Evolutionary conservation across 148 eudicot genomes (phyloP), one percentile per base, ranked within the genome.

Genomic region (Drosera capensis): DNA sequence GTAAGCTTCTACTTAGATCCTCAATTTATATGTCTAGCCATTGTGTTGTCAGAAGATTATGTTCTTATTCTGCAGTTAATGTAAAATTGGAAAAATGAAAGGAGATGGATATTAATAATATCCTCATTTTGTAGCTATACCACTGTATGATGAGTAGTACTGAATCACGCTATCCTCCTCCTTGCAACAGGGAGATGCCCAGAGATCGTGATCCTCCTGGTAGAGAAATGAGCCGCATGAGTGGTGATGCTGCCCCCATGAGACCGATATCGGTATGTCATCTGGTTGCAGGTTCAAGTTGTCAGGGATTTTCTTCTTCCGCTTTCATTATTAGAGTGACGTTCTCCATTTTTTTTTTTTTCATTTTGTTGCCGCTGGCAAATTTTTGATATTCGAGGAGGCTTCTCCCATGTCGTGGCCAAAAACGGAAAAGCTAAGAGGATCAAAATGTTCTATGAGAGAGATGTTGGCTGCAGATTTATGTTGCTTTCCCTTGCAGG

Each of bases 181-280:
- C 17, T 56, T 64, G 48, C 65, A 55, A 68, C 75, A 69, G 94
- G 68, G 75, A 88, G 43, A 47, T 52, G 15, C 36, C 77, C 5
- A 75, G 38, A 57, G 85, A 62, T 15, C 60, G 70, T 48, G 80
- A 90, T 43, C 64, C 56, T 52, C 66, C n/a, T n/a, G n/a, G 65
- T 29, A 72, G 84, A 47, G 95, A 80, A 69, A 68, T 50, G 46
- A 73, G 81, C 72, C 75, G 82, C 67, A 61, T 45, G 42, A 34
- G 38, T 34, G 77, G 50, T 15, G 68, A 67, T 53, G 58, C 35
- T 22, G 49, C 71, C 45, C 50, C 74, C 6, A 16, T 64, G 51
- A 73, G 62, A 66, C 39, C 71, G 25, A 68, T 71, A 68, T 34
- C 62, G 39, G 82, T 76, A 76, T 46, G 82, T 66, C 30, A 20